Base-by-base conservation (phyloP, 2,329 filamentous ascomycete species). In the Aspergillus arachidicola region DNA sequence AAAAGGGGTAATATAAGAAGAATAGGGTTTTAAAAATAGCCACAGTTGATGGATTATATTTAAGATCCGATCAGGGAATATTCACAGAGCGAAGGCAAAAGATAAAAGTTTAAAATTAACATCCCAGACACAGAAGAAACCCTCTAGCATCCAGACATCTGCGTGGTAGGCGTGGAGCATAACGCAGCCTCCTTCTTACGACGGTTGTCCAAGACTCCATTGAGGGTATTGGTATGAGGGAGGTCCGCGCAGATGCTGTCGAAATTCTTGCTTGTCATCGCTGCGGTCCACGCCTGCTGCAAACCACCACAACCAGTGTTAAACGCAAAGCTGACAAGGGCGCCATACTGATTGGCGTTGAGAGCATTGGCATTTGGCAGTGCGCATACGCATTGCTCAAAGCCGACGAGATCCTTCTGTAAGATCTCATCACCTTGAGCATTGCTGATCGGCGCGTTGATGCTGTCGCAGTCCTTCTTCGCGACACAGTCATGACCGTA, bases 321-420 rank as follows among this genome's bases (percentile, higher is more conserved):
- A 14, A 57, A 61, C 0, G 59, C 59, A 43, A 45, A 61, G 51
- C 59, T 61, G 34, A 61, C 59, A 14, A 61, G 43, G 3, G 59
- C 59, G 9, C 59, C 59, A 23, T 61, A 51, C 59, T 61, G 59
- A 30, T 61, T 57, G 21, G 59, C 59, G 30, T 61, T 61, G 28
- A 61, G 59, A 14, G 57, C 51, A 43, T 61, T 61, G 21, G 59
- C 59, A 28, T 57, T 57, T 12, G 36, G 12, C 53, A 61, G 34
- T 1, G 30, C 14, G 32, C 59, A 61, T 1, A 61, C 59, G 7
- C 59, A 61, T 2, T 38, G 36, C 12, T 61, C 59, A 45, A 48
- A 61, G 7, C 53, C 59, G 30, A 34, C 43, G 10, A 61, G 53
- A 32, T 61, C 59, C 16, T 61, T 57, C 10, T 56, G 50, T 32